phyloP scores from a whole-genome alignment of 2,329 filamentous ascomycete species.

The Penicillium sp. region DNA sequence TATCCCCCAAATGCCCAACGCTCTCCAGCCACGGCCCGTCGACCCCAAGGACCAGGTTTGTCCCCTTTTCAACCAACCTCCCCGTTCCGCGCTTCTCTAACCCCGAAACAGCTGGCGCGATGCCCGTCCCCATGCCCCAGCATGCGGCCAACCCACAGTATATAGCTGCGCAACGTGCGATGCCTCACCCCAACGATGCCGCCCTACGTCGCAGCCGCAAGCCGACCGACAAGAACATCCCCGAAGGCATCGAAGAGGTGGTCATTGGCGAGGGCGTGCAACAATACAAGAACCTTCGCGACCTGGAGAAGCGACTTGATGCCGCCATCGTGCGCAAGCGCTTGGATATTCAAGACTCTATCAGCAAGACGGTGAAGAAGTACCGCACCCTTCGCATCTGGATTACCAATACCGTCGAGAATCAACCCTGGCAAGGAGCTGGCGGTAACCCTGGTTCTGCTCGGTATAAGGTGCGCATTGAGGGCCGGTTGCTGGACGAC shows the following conservation, averaged over 20 bases:
- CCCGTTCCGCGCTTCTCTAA: slow-evolving; percentile 15
- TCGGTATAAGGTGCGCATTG: slow-evolving; percentile 82
- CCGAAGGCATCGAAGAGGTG: slow-evolving; percentile 82
- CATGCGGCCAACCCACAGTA: slow-evolving; percentile 43
- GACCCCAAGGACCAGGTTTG: slow-evolving; percentile 42
- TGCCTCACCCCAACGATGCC: slow-evolving; percentile 41
- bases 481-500: slow-evolving; percentile 79
- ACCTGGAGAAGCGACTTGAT: slow-evolving; percentile 85
- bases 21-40: slow-evolving; percentile 46
- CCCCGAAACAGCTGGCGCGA: slow-evolving; percentile 27
- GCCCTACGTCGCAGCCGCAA: slow-evolving; percentile 81
- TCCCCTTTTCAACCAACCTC: slow-evolving; percentile 21
- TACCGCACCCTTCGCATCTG: slow-evolving; percentile 86
- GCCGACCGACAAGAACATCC: slow-evolving; percentile 92
- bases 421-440: slow-evolving; percentile 80
- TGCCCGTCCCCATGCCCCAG: slow-evolving; percentile 40
- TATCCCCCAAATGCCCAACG: slow-evolving; percentile 43
- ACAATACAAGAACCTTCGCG: slow-evolving; percentile 80
- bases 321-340: slow-evolving; percentile 93
- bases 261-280: slow-evolving; percentile 79
- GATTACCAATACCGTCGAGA: slow-evolving; percentile 92
- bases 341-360: slow-evolving; percentile 82
- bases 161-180: slow-evolving; percentile 39
- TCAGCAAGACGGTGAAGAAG: slow-evolving; percentile 73
- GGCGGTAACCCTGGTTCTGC: slow-evolving; percentile 40